Conservation (phyloP, 2,329 filamentous ascomycete species). For the Penicillium sp. region DNA sequence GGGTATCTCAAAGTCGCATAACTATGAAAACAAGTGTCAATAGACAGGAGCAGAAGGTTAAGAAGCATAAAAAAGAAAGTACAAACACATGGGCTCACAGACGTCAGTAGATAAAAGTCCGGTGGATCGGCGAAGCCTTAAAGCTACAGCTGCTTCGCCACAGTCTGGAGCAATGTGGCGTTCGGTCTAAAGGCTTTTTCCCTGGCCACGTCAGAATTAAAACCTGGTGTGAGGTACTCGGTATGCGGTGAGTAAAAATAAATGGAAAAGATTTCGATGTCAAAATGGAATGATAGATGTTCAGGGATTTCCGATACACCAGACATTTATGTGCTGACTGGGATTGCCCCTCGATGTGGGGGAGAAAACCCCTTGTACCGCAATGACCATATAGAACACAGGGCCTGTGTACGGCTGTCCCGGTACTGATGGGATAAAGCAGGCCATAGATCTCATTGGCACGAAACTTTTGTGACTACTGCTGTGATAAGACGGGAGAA, state of each 20-base stretch:
- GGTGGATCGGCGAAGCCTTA: constrained; percentile 20
- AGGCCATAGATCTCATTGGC: constrained; percentile 28
- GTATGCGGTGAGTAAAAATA: constrained; percentile 1
- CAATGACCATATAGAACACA: constrained; percentile 23
- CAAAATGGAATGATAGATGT: not conserved
- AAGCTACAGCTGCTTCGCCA: constrained; percentile 43
- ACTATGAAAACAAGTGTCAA: constrained; percentile 6
- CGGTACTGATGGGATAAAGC: constrained; percentile 14
- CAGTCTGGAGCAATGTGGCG: constrained; percentile 33
- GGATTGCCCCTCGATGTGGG: constrained; percentile 21
- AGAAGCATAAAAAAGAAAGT: constrained; percentile 5
- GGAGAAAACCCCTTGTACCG: constrained; percentile 11
- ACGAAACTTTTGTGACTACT: constrained; percentile 14
- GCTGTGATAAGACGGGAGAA: constrained; percentile 20
- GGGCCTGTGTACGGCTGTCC: constrained; percentile 23
- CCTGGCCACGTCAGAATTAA: constrained; percentile 36
- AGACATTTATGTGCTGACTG: constrained; percentile 19
- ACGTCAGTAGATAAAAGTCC: constrained; percentile 23
- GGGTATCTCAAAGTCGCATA: constrained; percentile 13
- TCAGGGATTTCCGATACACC: constrained; percentile 1
- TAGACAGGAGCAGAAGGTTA: constrained; percentile 10
- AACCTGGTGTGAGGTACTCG: not conserved
- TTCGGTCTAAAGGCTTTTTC: constrained; percentile 14
- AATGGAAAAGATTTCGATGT: constrained; percentile 1
- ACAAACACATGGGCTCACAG: constrained; percentile 6